Evolutionary conservation across 257 asterid genomes (phyloP), one percentile per base, ranked within the genome.

Genomic region (Nicotiana benthamiana): DNA sequence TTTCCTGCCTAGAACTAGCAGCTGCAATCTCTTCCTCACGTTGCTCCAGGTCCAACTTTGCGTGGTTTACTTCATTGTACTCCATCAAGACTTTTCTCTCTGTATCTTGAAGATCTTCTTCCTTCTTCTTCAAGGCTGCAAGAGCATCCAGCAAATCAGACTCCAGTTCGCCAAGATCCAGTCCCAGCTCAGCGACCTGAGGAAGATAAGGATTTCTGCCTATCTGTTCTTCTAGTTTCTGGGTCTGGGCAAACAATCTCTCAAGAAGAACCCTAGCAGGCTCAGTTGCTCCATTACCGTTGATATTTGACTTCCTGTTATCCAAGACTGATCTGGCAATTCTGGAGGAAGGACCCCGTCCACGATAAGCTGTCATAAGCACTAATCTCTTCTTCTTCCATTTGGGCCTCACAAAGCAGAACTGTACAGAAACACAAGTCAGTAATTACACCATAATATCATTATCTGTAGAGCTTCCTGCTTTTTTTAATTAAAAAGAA

Each of bases 191-290:
- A 59, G 86, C 83, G 53, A 80, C 87, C 28, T 86, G 90, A 61
- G 93, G 90, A 22, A 88, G 85, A 62, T 18, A 54, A 75, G 97
- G 91, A 86, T 92, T 90, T 85, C 89, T 84, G 46, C 91, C 89
- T 7, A 92, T 89, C 84, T 88, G 94, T 83, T 93, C 92, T 85
- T 95, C 99, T 28, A 95, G 91, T 79, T 89, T 92, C 80, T 91
- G 98, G 32, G 96, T 89, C 88, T 95, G 93, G 62, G 89, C 88
- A 82, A 93, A 93, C 86, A 92, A 86, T 79, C 92, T 89, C 91
- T 91, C 96, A 62, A 95, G 90, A 80, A 93, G 95, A 84, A 87
- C 77, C 88, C 97, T 87, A 51, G 95, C 90, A 7, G 96, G 93
- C 63, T 90, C 94, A 17, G 85, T 84, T 22, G 90, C 90, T 62